phyloP scores from a whole-genome alignment of 495 filamentous ascomycete species.

The Neurospora africana region DNA sequence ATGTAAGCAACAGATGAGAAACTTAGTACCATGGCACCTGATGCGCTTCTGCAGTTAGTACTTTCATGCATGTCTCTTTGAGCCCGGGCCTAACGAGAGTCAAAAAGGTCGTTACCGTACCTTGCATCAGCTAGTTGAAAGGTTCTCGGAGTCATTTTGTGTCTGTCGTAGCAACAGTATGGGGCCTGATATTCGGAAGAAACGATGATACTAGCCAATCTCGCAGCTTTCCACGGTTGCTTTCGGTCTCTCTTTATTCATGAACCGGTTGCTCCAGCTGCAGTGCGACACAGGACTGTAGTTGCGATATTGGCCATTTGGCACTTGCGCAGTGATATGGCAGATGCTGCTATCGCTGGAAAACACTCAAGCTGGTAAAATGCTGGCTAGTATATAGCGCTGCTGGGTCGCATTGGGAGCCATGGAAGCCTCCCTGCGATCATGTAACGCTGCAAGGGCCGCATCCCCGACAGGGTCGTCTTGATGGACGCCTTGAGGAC shows the following conservation, averaged over 20 bases:
- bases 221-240: background rate
- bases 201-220: constrained; percentile 11
- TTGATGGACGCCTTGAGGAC: background rate
- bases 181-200: background rate
- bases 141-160: background rate
- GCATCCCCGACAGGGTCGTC: background rate
- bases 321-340: constrained; percentile 6
- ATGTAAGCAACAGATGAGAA: background rate
- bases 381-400: constrained; percentile 18
- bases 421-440: constrained; percentile 15
- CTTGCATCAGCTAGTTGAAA: background rate
- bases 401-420: constrained; percentile 10
- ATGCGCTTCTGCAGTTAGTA: background rate
- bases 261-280: constrained; percentile 8
- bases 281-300: constrained; percentile 16
- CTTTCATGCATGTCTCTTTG: background rate
- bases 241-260: constrained; percentile 13
- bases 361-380: constrained; percentile 29
- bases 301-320: constrained; percentile 21
- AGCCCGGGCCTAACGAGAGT: background rate
- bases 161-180: background rate
- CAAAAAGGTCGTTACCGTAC: background rate
- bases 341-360: constrained; percentile 13
- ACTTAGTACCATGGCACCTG: background rate
- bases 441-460: constrained; percentile 22